phyloP scores from a whole-genome alignment of 2,329 filamentous ascomycete species.

The Hawksworthiomyces lignivorus region DNA sequence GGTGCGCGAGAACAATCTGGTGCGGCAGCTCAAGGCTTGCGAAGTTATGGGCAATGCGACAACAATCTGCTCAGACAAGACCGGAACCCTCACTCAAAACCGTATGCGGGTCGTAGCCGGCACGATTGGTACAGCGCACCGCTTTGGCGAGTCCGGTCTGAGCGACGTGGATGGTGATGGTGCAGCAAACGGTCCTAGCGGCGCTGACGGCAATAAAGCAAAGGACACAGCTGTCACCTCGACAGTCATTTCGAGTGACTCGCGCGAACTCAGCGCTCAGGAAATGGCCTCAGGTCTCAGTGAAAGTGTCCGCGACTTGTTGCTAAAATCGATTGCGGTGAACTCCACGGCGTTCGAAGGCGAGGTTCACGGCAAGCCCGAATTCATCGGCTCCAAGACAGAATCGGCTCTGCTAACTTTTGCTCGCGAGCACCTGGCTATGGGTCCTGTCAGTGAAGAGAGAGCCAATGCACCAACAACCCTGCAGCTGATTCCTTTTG shows the following conservation, averaged over 20 bases:
- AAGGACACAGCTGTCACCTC: not conserved
- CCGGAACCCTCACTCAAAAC: constrained; percentile 59
- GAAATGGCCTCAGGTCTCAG: constrained; percentile 42
- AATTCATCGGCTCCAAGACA: constrained; percentile 71
- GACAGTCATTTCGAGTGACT: constrained; percentile 9
- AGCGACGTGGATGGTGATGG: constrained; percentile 7
- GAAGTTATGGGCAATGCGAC: constrained; percentile 70
- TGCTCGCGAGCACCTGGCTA: constrained; percentile 57
- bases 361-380: constrained; percentile 56
- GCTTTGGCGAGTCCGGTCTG: constrained; percentile 38
- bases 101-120: constrained; percentile 61
- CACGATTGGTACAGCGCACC: constrained; percentile 46
- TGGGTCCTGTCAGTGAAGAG: constrained; percentile 57
- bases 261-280: constrained; percentile 32
- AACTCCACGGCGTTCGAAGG: constrained; percentile 73
- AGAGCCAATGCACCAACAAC: constrained; percentile 42
- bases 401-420: constrained; percentile 68
- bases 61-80: constrained; percentile 59
- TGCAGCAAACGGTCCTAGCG: constrained; percentile 18
- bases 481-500: constrained; percentile 65
- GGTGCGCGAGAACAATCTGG: constrained; percentile 70
- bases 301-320: constrained; percentile 40
- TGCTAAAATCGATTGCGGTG: constrained; percentile 52
- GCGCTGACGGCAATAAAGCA: constrained; percentile 14
- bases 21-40: constrained; percentile 68